Conservation (phyloP, 768 basidiomycete genomes). For the Mycena vitilis region DNA sequence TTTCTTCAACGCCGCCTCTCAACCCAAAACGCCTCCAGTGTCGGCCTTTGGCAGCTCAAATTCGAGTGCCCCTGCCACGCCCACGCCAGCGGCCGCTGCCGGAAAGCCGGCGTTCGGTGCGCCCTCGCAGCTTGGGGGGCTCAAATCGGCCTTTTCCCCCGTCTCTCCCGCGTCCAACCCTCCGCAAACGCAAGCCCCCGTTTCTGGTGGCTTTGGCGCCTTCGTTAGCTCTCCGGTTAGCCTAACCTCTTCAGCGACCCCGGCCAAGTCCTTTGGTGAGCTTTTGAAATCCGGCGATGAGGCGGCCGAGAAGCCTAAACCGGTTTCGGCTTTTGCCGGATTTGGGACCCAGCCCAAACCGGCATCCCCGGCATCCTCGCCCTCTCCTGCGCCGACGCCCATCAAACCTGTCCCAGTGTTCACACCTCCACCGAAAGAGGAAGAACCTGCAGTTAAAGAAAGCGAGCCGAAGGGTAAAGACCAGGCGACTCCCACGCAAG, state of each 20-base stretch:
- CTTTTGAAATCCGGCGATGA: constrained; percentile 59
- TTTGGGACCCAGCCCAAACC: constrained; percentile 2
- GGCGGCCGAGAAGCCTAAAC: constrained; percentile 41
- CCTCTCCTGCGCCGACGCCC: constrained; percentile 4
- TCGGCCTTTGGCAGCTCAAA: constrained; percentile 49
- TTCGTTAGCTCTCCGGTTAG: constrained; percentile 58
- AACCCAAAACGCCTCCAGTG: constrained; percentile 46
- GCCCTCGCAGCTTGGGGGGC: constrained; percentile 49
- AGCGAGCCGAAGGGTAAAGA: constrained; percentile 31
- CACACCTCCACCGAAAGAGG: constrained; percentile 33
- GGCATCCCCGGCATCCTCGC: constrained; percentile 2
- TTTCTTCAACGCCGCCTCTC: constrained; percentile 58
- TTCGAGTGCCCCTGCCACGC: constrained; percentile 32
- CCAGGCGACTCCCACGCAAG: constrained; percentile 26
- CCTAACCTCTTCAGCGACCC: constrained; percentile 56
- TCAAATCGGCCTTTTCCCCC: constrained; percentile 47
- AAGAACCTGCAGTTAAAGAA: constrained; percentile 11
- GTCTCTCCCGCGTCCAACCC: constrained; percentile 37
- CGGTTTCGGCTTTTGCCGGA: constrained; percentile 22
- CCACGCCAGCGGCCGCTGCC: constrained; percentile 37
- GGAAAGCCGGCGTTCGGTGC: constrained; percentile 53
- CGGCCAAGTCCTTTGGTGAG: constrained; percentile 70
- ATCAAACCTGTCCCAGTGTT: constrained; percentile 37
- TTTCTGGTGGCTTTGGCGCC: constrained; percentile 61
- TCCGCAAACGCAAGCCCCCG: constrained; percentile 42